phyloP scores from a whole-genome alignment of 768 basidiomycete species.

The Porphyrellus cyaneotinctus region DNA sequence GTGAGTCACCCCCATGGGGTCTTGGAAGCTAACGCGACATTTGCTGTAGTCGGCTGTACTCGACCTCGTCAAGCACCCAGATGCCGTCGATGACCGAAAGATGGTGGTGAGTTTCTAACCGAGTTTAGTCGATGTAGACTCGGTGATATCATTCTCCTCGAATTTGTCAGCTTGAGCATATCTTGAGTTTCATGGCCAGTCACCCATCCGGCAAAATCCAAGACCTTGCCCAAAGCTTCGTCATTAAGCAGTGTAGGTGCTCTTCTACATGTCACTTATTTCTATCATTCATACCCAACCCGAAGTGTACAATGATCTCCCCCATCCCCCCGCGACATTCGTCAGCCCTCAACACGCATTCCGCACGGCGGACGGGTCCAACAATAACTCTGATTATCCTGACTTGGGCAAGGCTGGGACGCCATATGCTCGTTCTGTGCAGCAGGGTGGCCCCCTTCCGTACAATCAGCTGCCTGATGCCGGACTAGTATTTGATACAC shows the following conservation, averaged over 20 bases:
- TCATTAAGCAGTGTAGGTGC: constrained; percentile 54
- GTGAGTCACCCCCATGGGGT: constrained; percentile 7
- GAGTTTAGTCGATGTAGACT: background rate
- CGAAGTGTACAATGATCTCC: constrained; percentile 76
- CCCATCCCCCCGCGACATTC: constrained; percentile 72
- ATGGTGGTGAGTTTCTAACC: constrained; percentile 50
- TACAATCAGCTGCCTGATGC: constrained; percentile 71
- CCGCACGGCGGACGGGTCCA: constrained; percentile 72
- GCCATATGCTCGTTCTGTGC: constrained; percentile 82
- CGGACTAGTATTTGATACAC: constrained; percentile 75
- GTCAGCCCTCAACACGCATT: constrained; percentile 60
- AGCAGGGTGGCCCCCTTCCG: constrained; percentile 62
- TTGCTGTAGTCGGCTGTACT: constrained; percentile 49
- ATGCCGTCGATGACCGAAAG: constrained; percentile 73
- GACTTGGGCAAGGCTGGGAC: constrained; percentile 73
- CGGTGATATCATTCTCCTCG: background rate
- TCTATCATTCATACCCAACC: background rate
- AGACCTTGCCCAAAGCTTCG: constrained; percentile 35
- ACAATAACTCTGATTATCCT: constrained; percentile 68
- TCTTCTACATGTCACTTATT: background rate
- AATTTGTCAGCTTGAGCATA: constrained; percentile 59
- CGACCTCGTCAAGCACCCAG: constrained; percentile 57
- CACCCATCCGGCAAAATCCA: constrained; percentile 46
- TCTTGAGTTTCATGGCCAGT: constrained; percentile 57
- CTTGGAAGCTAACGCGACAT: background rate